These are phyloP conservation scores for Geotrichum citri-aurantii DNA, from an alignment of 1,139 yeast species.

Conservation along the genomic window DNA sequence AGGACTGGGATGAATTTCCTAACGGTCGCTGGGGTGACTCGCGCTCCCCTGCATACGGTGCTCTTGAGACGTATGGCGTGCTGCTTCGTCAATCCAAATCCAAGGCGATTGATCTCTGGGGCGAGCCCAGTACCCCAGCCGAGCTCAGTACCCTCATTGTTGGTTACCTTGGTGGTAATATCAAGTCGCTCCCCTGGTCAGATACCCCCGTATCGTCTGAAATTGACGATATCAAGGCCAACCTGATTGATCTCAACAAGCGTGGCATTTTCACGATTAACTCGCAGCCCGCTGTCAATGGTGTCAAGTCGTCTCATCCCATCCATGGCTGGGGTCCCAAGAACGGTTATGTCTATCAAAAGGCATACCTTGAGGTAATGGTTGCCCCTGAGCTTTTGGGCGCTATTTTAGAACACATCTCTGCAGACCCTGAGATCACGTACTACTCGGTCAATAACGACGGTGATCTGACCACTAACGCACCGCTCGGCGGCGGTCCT, in stretches of 20 bases:
- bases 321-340: slow-evolving; percentile 94
- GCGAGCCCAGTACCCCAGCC: slow-evolving; percentile 54
- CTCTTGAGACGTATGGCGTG: slow-evolving; percentile 57
- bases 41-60: slow-evolving; percentile 90
- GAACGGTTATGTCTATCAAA: slow-evolving; percentile 88
- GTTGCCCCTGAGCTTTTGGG: slow-evolving; percentile 54
- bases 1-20: slow-evolving; percentile 93
- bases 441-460: slow-evolving; percentile 68
- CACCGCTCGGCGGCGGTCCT: slow-evolving; percentile 64
- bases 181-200: slow-evolving; percentile 87
- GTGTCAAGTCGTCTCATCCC: slow-evolving; percentile 63
- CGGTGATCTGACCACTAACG: slow-evolving; percentile 59
- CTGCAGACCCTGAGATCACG: slow-evolving; percentile 50
- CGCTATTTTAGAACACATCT: slow-evolving; percentile 42
- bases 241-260: slow-evolving; percentile 56
- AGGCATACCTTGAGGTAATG: slow-evolving; percentile 81
- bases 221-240: slow-evolving; percentile 55
- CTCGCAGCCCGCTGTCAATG: slow-evolving; percentile 93
- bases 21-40: slow-evolving; percentile 96
- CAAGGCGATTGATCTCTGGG: slow-evolving; percentile 83
- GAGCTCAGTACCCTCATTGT: slow-evolving; percentile 62
- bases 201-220: slow-evolving; percentile 84
- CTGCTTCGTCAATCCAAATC: slow-evolving; percentile 50
- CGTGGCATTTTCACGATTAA: slow-evolving; percentile 75
- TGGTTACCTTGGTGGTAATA: slow-evolving; percentile 60